Evolutionary conservation across 108 stramenopile genomes (phyloP), one percentile per base, ranked within the genome.

Genomic region (Nitzschia sp.): DNA sequence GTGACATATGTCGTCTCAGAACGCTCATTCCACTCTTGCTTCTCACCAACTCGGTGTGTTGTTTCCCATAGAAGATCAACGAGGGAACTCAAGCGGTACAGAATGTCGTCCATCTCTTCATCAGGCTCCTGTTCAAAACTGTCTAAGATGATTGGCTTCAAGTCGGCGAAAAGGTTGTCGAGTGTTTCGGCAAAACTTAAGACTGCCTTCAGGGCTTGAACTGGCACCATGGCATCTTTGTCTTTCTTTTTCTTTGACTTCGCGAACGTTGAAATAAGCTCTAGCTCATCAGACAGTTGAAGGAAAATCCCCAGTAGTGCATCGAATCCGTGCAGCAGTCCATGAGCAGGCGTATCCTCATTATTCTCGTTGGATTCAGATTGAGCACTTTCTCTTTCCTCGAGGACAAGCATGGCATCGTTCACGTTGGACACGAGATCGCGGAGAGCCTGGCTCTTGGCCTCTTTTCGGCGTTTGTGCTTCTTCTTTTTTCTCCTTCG

Each of bases 11-110:
- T 59, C 3, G 80, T 84, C 56, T 80, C 75, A 14, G 73, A 70
- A 14, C 83, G 61, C 8, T 74, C 48, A 50, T 67, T 84, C 83
- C 83, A 84, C 58, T 80, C 79, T 41, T 83, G 83, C 52, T 59
- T 69, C 41, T 83, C 72, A 25, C 78, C 77, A 5, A 80, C 78
- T 6, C 75, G 75, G 53, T 80, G 71, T 11, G 72, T 69, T 0
- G 75, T 66, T 58, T 83, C 83, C 24, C 65, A 70, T 41, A 83
- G 38, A 8, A 80, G 52, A 21, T 77, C 77, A 39, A 83, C 69
- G 22, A 78, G 66, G 14, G 72, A 62, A 63, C 73, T 73, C 51
- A 79, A 53, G 39, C 83, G 66, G 51, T 73, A 72, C 10, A 83
- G 42, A 37, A 83, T 51, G 55, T 80, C 76, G 40, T 76, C 72